Conservation (phyloP, 192 early-diverging fungal genomes). For the Allomyces arbusculus region DNA sequence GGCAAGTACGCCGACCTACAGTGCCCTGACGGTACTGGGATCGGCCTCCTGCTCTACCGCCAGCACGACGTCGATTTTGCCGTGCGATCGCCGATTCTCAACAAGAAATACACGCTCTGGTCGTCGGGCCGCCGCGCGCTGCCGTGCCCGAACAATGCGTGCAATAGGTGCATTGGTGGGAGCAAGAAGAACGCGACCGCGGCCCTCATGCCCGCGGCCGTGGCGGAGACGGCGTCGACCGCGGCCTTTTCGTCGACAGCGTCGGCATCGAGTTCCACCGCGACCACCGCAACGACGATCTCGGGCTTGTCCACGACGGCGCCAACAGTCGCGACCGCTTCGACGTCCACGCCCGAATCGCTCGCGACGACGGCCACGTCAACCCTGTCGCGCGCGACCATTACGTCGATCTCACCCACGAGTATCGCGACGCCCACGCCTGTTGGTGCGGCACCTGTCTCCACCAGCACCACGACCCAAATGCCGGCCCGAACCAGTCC, state of each 20-base stretch:
- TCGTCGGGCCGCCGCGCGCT: neutral
- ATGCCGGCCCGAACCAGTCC: neutral
- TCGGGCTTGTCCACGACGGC: neutral
- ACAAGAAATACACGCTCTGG: neutral
- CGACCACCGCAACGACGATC: slow-evolving; percentile 2
- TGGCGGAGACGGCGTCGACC: neutral
- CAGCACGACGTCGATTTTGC: slow-evolving; percentile 2
- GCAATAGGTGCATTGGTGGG: slow-evolving; percentile 2
- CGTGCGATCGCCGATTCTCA: neutral
- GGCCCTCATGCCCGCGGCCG: neutral
- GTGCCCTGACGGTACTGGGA: neutral
- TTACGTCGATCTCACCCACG: neutral
- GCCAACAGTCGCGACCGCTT: neutral
- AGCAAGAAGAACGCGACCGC: neutral
- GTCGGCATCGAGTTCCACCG: neutral
- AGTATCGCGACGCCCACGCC: slow-evolving; percentile 1
- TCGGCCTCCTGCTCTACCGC: slow-evolving; percentile 1
- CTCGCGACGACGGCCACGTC: neutral
- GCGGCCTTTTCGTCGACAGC: neutral
- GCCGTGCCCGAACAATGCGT: neutral
- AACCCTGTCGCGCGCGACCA: neutral
- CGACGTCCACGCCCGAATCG: neutral
- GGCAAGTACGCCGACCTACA: neutral
- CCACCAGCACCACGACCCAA: neutral
- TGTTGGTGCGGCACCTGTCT: neutral